These are phyloP conservation scores for Nannizziopsis arthrosporioides DNA, from an alignment of 2,329 filamentous ascomycete genomes.

Conservation along the genomic window DNA sequence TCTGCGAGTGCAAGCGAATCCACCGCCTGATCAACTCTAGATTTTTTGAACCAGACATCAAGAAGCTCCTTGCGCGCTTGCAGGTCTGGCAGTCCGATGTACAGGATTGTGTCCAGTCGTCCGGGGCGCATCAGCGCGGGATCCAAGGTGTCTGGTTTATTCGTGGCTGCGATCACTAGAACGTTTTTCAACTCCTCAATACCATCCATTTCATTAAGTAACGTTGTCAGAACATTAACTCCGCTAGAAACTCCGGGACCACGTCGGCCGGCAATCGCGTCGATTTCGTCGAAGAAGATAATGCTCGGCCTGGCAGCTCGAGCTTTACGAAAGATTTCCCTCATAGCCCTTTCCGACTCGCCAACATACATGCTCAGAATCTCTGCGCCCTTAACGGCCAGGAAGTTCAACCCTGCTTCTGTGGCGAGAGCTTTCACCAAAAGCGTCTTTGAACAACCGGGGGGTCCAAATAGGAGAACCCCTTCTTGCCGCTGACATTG, in stretches of 20 bases:
- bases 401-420: conserved; percentile 83
- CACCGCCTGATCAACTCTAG: conserved; percentile 52
- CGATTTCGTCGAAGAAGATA: conserved; percentile 95
- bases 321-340: conserved; percentile 76
- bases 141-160: conserved; percentile 76
- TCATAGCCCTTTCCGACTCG: conserved; percentile 76
- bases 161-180: conserved; percentile 80
- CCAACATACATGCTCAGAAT: conserved; percentile 95
- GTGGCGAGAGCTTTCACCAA: conserved; percentile 84
- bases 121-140: conserved; percentile 75
- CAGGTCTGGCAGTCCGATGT: conserved; percentile 68
- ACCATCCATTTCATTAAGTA: conserved; percentile 92
- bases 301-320: conserved; percentile 78
- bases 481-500: conserved; percentile 56
- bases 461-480: conserved; percentile 79
- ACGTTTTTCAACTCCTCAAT: conserved; percentile 77
- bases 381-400: conserved; percentile 87
- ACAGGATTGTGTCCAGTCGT: conserved; percentile 72
- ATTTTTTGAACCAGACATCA: conserved; percentile 50
- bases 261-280: conserved; percentile 60
- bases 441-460: conserved; percentile 89
- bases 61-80: conserved; percentile 67
- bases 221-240: conserved; percentile 75
- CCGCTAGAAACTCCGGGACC: conserved; percentile 41
- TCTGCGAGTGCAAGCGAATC: conserved; percentile 52